phyloP scores from a whole-genome alignment of 148 eudicot genomes.

The Selenicereus undatus region DNA sequence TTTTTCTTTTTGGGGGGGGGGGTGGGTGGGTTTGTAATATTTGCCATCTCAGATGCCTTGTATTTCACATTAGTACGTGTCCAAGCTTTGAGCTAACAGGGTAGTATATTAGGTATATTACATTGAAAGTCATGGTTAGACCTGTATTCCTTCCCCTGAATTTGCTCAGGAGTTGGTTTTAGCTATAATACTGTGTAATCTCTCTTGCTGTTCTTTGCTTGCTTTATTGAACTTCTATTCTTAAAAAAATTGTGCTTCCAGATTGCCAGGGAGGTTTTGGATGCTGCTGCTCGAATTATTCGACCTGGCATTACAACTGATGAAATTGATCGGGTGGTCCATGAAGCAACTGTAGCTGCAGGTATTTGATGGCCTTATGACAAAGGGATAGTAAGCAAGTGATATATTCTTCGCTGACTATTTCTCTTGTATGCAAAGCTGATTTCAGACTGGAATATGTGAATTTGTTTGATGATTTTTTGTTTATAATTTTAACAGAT shows the following conservation, averaged over 20 bases:
- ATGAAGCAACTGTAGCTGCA: conserved; percentile 91
- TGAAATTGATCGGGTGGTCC: conserved; percentile 96
- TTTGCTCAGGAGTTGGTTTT: not conserved
- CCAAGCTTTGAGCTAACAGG: not conserved
- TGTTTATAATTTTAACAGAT: not conserved
- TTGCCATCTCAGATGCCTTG: not conserved
- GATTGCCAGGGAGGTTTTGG: conserved; percentile 94
- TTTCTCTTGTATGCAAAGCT: not conserved
- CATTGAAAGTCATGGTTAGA: not conserved
- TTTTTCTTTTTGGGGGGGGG: not conserved
- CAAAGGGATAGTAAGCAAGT: not conserved
- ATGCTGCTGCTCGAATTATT: conserved; percentile 93
- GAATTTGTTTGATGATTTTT: not conserved
- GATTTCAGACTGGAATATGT: not conserved
- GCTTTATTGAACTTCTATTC: not conserved
- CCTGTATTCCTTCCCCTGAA: not conserved
- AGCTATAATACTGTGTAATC: not conserved
- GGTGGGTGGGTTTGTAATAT: not conserved
- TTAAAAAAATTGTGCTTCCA: conserved; percentile 23
- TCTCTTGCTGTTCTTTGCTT: conserved; percentile 6
- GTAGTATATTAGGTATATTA: not conserved
- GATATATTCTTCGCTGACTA: not conserved
- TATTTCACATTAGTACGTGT: not conserved
- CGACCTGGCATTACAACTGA: conserved; percentile 93
- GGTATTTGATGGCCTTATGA: conserved; percentile 42